These are phyloP conservation scores for Astrothelium macrocarpum DNA, from an alignment of 495 filamentous ascomycete genomes.

Conservation along the genomic window DNA sequence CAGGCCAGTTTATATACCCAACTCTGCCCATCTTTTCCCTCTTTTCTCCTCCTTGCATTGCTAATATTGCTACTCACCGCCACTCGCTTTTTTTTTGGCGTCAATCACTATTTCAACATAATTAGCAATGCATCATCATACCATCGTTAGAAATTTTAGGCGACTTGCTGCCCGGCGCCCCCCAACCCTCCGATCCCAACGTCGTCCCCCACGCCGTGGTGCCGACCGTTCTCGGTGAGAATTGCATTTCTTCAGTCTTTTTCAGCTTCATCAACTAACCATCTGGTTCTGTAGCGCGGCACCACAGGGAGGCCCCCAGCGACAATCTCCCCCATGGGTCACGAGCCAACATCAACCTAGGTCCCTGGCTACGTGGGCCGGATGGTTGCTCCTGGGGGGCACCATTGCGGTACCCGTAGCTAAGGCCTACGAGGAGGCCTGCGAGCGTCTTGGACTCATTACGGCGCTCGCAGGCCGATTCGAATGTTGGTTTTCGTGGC, in stretches of 20 bases:
- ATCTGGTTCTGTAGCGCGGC: background rate
- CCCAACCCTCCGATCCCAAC: background rate
- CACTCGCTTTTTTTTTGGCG: background rate
- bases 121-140: background rate
- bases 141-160: background rate
- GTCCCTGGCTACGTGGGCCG: too few relatives aligned
- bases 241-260: background rate
- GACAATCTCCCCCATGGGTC: background rate
- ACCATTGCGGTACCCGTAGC: background rate
- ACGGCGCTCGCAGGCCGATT: background rate
- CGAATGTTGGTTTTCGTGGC: background rate
- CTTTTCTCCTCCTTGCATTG: background rate
- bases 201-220: background rate
- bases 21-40: background rate
- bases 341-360: background rate
- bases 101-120: background rate
- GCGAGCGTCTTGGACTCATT: background rate
- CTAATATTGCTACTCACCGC: too few relatives aligned
- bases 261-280: background rate
- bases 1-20: background rate
- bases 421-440: background rate
- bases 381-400: background rate
- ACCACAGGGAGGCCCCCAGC: background rate
- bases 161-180: background rate
- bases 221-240: background rate